Conservation (phyloP, 2,329 filamentous ascomycete genomes). For the Aschersonia sp. region DNA sequence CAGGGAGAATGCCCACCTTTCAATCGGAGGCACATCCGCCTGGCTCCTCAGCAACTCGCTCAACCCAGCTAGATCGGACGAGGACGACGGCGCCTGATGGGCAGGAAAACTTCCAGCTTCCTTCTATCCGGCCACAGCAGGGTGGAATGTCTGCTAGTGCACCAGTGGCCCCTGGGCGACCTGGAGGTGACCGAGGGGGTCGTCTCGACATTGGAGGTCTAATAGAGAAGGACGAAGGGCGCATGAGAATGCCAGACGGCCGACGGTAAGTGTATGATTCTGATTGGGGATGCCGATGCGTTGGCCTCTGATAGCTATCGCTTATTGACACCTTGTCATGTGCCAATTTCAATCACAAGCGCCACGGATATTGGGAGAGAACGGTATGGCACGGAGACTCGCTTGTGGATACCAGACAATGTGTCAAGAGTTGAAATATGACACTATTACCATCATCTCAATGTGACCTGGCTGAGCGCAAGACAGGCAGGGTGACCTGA, state of each 20-base stretch:
- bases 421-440: too few relatives aligned
- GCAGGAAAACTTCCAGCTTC: constrained; percentile 24
- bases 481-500: too few relatives aligned
- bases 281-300: too few relatives aligned
- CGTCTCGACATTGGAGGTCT: constrained; percentile 47
- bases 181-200: constrained; percentile 33
- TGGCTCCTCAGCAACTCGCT: background rate
- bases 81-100: background rate
- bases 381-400: too few relatives aligned
- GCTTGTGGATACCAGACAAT: too few relatives aligned
- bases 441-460: too few relatives aligned
- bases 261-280: background rate
- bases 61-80: background rate
- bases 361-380: too few relatives aligned
- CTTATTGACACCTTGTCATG: too few relatives aligned
- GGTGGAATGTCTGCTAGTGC: constrained; percentile 1
- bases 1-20: background rate
- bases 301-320: too few relatives aligned
- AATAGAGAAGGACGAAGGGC: constrained; percentile 40
- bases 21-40: too few relatives aligned
- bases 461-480: too few relatives aligned
- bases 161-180: constrained; percentile 11
- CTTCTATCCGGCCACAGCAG: constrained; percentile 27
- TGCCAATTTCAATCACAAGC: too few relatives aligned
- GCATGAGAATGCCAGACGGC: constrained; percentile 9